Evolutionary conservation across 768 basidiomycete species (phyloP).

Genomic region (Agrocybe chaxingu): DNA sequence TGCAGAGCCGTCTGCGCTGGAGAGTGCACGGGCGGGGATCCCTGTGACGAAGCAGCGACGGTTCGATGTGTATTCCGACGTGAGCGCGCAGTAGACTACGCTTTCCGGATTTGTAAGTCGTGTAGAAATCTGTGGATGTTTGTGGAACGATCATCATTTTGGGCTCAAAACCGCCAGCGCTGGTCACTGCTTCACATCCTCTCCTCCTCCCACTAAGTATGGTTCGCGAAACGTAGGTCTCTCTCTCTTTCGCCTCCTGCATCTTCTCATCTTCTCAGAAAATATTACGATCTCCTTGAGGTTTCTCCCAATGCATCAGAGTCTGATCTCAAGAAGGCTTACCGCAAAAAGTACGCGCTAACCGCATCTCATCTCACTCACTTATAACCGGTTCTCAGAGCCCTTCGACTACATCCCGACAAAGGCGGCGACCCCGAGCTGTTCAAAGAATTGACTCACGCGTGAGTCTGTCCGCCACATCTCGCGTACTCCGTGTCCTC

Average conservation of each 20-base stretch:
- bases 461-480: constrained; percentile 52
- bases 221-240: constrained; percentile 25
- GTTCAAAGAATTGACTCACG: constrained; percentile 97
- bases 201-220: constrained; percentile 13
- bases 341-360: constrained; percentile 77
- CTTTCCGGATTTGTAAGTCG: constrained; percentile 35
- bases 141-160: constrained; percentile 40
- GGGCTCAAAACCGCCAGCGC: constrained; percentile 25
- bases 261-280: constrained; percentile 39
- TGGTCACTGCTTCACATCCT: constrained; percentile 17
- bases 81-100: constrained; percentile 29
- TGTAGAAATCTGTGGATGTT: constrained; percentile 40
- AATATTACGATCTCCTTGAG: constrained; percentile 92
- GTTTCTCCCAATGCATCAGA: constrained; percentile 78
- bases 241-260: neutral
- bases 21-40: constrained; percentile 73
- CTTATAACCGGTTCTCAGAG: constrained; percentile 41
- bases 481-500: neutral
- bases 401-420: constrained; percentile 83
- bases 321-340: constrained; percentile 89
- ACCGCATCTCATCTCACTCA: constrained; percentile 9
- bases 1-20: constrained; percentile 50
- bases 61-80: constrained; percentile 89
- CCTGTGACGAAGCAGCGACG: constrained; percentile 91
- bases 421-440: constrained; percentile 95